Evolutionary conservation across 1,139 yeast species (phyloP).

Genomic region (Starmera stellimalicola): DNA sequence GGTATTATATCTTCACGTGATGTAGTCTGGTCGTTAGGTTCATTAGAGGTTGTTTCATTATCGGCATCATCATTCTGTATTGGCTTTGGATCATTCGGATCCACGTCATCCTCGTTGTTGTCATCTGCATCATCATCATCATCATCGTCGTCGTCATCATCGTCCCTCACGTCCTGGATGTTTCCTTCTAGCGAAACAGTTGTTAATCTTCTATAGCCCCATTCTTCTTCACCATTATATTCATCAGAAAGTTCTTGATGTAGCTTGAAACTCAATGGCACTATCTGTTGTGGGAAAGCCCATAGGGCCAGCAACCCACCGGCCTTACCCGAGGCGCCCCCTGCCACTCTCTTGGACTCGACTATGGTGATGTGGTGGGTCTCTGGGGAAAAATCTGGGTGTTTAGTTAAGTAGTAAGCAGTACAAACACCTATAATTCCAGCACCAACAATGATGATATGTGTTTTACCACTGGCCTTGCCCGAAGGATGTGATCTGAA

Average conservation of each 20-base stretch:
- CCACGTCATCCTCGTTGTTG: not conserved
- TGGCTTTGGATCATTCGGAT: constrained; percentile 1
- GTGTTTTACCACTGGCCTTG: constrained; percentile 50
- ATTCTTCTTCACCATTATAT: constrained; percentile 71
- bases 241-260: constrained; percentile 77
- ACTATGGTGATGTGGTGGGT: constrained; percentile 78
- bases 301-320: constrained; percentile 91
- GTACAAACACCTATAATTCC: constrained; percentile 96
- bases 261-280: constrained; percentile 75
- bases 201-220: constrained; percentile 89
- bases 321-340: constrained; percentile 97
- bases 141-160: constrained; percentile 12
- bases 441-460: constrained; percentile 77
- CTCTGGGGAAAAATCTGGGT: constrained; percentile 65
- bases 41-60: not conserved
- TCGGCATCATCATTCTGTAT: not conserved
- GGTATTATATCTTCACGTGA: not conserved
- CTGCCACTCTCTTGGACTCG: constrained; percentile 89
- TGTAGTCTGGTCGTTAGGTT: not conserved
- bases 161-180: constrained; percentile 28
- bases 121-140: constrained; percentile 3
- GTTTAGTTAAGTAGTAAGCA: constrained; percentile 80
- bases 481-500: constrained; percentile 45
- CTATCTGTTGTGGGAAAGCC: constrained; percentile 96
- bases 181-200: constrained; percentile 87